Conservation (phyloP, 2,329 filamentous ascomycete species). For the Alternaria viburni region DNA sequence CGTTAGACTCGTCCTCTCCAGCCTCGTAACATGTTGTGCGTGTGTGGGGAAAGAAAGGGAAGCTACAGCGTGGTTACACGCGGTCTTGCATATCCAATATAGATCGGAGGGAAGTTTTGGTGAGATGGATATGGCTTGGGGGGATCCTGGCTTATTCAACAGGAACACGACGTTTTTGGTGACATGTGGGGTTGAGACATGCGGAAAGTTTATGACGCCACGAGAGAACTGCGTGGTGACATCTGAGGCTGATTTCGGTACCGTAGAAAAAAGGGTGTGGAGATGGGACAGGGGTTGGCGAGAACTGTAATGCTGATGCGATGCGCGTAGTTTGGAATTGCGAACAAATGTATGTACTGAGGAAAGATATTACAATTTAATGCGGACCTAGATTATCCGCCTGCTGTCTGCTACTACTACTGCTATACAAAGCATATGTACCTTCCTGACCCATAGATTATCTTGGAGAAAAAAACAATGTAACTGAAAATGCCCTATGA, state of each 20-base stretch:
- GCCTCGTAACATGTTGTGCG: not conserved
- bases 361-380: constrained; percentile 22
- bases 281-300: not conserved
- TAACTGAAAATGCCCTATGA: constrained; percentile 9
- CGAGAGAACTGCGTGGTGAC: constrained; percentile 2
- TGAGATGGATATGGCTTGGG: not conserved
- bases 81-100: not conserved
- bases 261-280: not conserved
- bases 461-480: constrained; percentile 14
- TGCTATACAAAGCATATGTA: constrained; percentile 25
- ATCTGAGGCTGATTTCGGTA: constrained; percentile 2
- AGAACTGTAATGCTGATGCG: not conserved
- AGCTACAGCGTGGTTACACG: not conserved
- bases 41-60: not conserved
- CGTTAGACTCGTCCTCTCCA: not conserved
- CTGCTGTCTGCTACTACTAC: constrained; percentile 2
- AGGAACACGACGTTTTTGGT: constrained; percentile 3
- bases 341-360: not conserved
- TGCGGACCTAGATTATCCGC: constrained; percentile 1
- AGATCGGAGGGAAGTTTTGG: not conserved
- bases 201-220: constrained; percentile 4
- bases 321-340: not conserved
- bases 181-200: not conserved
- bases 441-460: constrained; percentile 7
- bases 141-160: constrained; percentile 6